Evolutionary conservation across 225 moss, liverwort and hornwort species (phyloP), one percentile per base, ranked within the genome.

Genomic region (Bryum argenteum): DNA sequence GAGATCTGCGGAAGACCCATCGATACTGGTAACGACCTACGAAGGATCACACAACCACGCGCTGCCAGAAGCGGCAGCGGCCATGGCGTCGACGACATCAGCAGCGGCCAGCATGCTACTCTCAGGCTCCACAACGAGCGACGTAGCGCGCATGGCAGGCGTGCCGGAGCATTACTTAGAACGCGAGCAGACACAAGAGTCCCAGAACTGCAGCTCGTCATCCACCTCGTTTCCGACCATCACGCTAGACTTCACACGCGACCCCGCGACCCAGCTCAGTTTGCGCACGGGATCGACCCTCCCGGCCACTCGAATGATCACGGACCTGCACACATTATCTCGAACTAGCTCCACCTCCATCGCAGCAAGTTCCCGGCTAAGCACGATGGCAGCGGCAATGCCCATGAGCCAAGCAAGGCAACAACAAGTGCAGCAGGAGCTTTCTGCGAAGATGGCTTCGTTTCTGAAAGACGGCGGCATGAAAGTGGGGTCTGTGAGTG

Each of bases 81-180:
- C 83, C 8, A 91, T 91, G 85, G 91, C 87, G 4, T 91, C 89
- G 12, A 91, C 91, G 43, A 91, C 91, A 50, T 83, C 91, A 0
- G 91, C 91, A 1, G 91, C 91, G 1, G 91, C 89, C 14, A 77
- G 81, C 66, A 91, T 91, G 91, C 81, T 89, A 8, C 81, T 91
- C 14, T 83, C 87, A 0, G 89, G 89, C 1, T 87, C 91, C n/a
- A 88, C 78, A 22, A 67, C 81, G 1, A 84, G 85, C 66, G 77
- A 82, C 47, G 69, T 83, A n/a, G 74, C 72, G 48, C 79, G 83
- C 67, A 77, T 79, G 64, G 76, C 81, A 11, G 78, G 79, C 55
- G 70, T 77, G 2, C 78, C 82, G 1, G 78, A 79, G 57, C 75
- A 64, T 15, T 83, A 56, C 73, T 64, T 73, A 11, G 73, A 77